Percentiles rank a stretch among this genome's conserved stretches.
Evolutionary conservation across 116 monocot species (phyloP).

Genomic region (Dioscorea cayenensis): DNA sequence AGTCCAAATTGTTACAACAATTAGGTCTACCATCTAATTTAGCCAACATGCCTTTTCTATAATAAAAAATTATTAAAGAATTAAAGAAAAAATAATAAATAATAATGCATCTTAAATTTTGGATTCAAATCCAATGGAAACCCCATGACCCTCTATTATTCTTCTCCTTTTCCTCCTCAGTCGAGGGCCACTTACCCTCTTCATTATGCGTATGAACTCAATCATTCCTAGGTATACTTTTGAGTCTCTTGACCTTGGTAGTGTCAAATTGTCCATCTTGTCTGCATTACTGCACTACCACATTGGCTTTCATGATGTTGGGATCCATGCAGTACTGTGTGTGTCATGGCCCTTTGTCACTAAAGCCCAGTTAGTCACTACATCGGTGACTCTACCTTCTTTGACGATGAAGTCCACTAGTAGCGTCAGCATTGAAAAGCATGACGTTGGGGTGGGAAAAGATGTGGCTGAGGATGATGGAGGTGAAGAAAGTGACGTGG

Average conservation of each 20-base stretch:
- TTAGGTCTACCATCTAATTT: no score
- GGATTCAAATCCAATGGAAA: no score
- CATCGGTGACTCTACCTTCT: constrained; percentile 61
- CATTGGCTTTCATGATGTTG: constrained; percentile 91
- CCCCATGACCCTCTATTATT: no score
- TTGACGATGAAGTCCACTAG: constrained; percentile 85
- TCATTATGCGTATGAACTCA: constrained; percentile 75
- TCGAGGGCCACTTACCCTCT: no score
- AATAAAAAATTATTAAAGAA: no score
- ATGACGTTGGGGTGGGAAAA: constrained; percentile 76
- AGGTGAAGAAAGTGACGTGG: constrained; percentile 90
- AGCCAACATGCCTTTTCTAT: no score
- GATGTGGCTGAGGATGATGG: constrained; percentile 73
- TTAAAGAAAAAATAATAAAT: no score
- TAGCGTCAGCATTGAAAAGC: constrained; percentile 93
- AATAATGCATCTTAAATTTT: no score
- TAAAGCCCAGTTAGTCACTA: constrained; percentile 94
- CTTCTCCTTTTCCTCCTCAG: no score
- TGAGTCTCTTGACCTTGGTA: no score
- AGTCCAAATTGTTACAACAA: no score
- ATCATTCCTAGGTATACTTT: constrained; percentile 93
- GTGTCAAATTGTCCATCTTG: constrained; percentile 94
- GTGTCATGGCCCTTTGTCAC: constrained; percentile 90
- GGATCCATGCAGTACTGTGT: constrained; percentile 97
- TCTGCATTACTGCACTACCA: constrained; percentile 87